A percentile compares a stretch with the other conserved stretches of the same genome.
phyloP scores from a whole-genome alignment of 306 rosid genomes.

The Carpinus viminea region DNA sequence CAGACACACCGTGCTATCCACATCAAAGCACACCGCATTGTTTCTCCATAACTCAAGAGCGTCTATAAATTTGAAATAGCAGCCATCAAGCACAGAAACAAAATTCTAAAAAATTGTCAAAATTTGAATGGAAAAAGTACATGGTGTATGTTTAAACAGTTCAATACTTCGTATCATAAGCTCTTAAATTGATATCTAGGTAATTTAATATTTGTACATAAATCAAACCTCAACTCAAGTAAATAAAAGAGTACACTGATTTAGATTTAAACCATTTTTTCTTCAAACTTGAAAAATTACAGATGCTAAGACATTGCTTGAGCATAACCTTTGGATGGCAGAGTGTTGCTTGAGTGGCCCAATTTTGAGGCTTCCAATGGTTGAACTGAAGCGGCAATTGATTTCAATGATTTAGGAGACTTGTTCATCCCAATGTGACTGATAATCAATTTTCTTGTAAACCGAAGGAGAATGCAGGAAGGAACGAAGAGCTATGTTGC shows the following conservation, averaged over 20 bases:
- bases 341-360: slow-evolving; percentile 44
- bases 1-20: slow-evolving; percentile 67
- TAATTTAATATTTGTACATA: not conserved
- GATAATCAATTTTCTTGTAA: slow-evolving; percentile 23
- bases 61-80: slow-evolving; percentile 30
- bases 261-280: not conserved
- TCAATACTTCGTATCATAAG: not conserved
- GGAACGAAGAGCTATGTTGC: slow-evolving; percentile 25
- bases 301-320: not conserved
- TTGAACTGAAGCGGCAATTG: slow-evolving; percentile 42
- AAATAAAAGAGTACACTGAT: not conserved
- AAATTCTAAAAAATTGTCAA: slow-evolving; percentile 3
- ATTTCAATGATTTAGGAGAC: slow-evolving; percentile 21
- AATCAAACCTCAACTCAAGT: not conserved
- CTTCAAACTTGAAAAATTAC: not conserved
- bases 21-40: slow-evolving; percentile 64
- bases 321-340: slow-evolving; percentile 55
- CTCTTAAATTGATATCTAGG: not conserved
- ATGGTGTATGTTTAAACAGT: not conserved
- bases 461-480: slow-evolving; percentile 21
- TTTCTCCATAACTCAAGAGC: slow-evolving; percentile 59
- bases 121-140: not conserved
- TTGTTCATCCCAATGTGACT: slow-evolving; percentile 27
- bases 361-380: slow-evolving; percentile 35
- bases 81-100: slow-evolving; percentile 7